Evolutionary conservation across 2,329 filamentous ascomycete genomes (phyloP), one percentile per base, ranked within the genome.

Genomic region (Aspergillus vadensis): DNA sequence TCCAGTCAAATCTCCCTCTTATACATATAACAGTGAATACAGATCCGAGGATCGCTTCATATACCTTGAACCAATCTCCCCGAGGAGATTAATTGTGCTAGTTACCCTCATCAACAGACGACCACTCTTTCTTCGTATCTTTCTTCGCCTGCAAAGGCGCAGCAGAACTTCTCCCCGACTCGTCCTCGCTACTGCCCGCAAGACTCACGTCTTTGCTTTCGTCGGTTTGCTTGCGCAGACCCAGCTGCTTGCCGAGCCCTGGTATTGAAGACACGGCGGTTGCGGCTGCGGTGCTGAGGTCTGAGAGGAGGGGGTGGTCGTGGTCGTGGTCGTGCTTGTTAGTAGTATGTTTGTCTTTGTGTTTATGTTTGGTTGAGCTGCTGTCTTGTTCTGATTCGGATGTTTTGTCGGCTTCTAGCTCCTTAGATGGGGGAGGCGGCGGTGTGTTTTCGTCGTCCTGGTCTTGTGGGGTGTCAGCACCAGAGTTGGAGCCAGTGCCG

Each of bases 141-240:
- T 36, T 36, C 32, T 36, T 36, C 12, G 12, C 32, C 32, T 36
- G 32, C 12, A 4, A 14, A 36, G 32, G 32, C 4, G 32, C 12
- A 36, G 32, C 32, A 2, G 32, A 36, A 36, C 32, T 36, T 36
- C 52, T 43, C 10, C 15, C 36, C 15, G 32, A 57, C 14, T 62
- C 58, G 10, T 73, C 73, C 19, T 91, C 76, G 70, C 90, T 94
- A 68, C 41, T 44, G 5, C 87, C 92, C 1, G 91, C 89, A 63
- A 87, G 85, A 71, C 90, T 93, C 15, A 92, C 81, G 57, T 86
- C 82, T 1, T 82, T 85, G 65, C 89, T 92, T 1, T 82, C 83
- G 0, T 88, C 85, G 6, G 84, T 88, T 61, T 87, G 84, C 4
- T 82, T 84, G 27, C 90, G 79, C 53, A 95, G 70, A 0, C 92